Percentiles rank a stretch among this genome's conserved stretches.
These are phyloP conservation scores for Juncus inflexus DNA, from an alignment of 176 grass and related monocot species.

Conservation along the genomic window DNA sequence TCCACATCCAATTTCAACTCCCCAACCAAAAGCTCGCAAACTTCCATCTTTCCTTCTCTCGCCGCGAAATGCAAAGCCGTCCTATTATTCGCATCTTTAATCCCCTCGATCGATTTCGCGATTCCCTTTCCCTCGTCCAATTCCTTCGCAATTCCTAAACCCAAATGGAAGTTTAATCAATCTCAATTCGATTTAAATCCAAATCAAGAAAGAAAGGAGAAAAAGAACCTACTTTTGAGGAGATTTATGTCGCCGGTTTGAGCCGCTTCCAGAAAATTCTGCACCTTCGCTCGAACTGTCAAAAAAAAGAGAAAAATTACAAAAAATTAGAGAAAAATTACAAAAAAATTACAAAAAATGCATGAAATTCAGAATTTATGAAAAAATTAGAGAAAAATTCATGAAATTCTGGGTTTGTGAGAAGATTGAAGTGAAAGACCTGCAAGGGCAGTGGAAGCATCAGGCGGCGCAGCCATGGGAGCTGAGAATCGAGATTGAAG, in stretches of 20 bases:
- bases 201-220: not conserved
- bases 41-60: constrained; percentile 51
- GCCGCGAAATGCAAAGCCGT: constrained; percentile 88
- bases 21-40: constrained; percentile 70
- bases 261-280: constrained; percentile 79
- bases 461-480: constrained; percentile 19
- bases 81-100: constrained; percentile 74
- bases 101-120: constrained; percentile 44
- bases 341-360: not conserved
- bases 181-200: not conserved
- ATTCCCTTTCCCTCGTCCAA: constrained; percentile 80
- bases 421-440: constrained; percentile 12
- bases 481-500: not conserved
- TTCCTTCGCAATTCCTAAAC: constrained; percentile 43
- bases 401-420: not conserved
- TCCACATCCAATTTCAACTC: constrained; percentile 71
- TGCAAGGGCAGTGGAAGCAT: constrained; percentile 42
- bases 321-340: not conserved
- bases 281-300: constrained; percentile 71
- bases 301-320: not conserved
- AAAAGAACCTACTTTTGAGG: constrained; percentile 48
- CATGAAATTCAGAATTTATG: not conserved
- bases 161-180: not conserved
- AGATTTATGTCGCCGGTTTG: constrained; percentile 57
- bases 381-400: not conserved